Conservation (phyloP, 805 yeast genomes). For the Candida ascalaphidarum region DNA sequence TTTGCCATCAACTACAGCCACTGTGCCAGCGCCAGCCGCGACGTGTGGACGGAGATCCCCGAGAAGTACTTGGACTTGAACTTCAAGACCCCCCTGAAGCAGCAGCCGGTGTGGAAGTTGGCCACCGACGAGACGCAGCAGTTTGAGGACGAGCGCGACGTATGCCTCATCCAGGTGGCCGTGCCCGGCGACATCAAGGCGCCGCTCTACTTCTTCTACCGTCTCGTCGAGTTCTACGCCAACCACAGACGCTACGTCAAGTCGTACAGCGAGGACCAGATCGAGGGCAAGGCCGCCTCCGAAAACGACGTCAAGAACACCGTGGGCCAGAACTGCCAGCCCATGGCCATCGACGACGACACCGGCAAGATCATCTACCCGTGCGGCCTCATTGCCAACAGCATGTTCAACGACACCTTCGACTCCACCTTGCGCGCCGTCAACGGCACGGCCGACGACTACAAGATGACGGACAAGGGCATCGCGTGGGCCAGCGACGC, state of each 20-base stretch:
- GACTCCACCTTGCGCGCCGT: conserved; percentile 22
- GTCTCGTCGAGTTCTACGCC: conserved; percentile 32
- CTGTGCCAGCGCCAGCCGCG: conserved; percentile 27
- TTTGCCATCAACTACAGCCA: conserved; percentile 32
- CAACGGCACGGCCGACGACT: conserved; percentile 25
- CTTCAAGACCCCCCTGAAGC: conserved; percentile 9
- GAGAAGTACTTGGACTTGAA: conserved; percentile 34
- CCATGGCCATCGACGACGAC: conserved; percentile 20
- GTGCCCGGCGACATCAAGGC: conserved; percentile 23
- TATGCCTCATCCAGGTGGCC: conserved; percentile 33
- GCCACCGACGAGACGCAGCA: conserved; percentile 32
- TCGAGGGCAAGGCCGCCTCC: conserved; percentile 31
- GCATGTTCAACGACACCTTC: conserved; percentile 69
- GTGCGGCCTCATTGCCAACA: conserved; percentile 78
- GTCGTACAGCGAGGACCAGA: conserved; percentile 36
- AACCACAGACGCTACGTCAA: conserved; percentile 37
- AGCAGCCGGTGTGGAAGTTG: conserved; percentile 28
- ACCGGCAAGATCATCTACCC: conserved; percentile 58
- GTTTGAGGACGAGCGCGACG: conserved; percentile 41
- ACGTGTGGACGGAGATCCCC: conserved; percentile 26
- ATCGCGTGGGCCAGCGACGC: conserved; percentile 34
- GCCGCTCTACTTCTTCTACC: conserved; percentile 34
- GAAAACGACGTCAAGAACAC: conserved; percentile 25
- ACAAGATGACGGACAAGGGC: conserved; percentile 26
- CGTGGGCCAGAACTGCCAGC: conserved; percentile 38